These are phyloP conservation scores for Rosa persica DNA, from an alignment of 306 rosid species.

Conservation along the genomic window DNA sequence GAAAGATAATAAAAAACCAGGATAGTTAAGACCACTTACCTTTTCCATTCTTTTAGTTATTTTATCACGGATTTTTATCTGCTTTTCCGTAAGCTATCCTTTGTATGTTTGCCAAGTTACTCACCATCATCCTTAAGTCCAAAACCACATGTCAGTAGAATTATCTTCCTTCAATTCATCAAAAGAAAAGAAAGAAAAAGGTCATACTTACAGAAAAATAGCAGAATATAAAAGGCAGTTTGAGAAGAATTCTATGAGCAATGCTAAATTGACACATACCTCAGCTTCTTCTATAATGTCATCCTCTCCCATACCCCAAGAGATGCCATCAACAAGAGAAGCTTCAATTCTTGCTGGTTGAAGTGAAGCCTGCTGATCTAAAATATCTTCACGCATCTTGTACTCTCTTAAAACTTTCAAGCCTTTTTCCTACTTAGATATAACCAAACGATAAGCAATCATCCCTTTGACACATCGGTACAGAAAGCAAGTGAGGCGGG, in stretches of 20 bases:
- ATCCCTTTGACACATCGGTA: not conserved
- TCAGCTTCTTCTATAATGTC: slow-evolving; percentile 80
- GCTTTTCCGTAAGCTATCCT: slow-evolving; percentile 90
- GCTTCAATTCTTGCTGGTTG: slow-evolving; percentile 78
- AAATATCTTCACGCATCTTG: slow-evolving; percentile 56
- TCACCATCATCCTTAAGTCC: slow-evolving; percentile 71
- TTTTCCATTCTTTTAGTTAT: slow-evolving; percentile 83
- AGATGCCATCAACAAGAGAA: slow-evolving; percentile 77
- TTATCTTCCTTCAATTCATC: not conserved
- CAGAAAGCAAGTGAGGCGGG: too few relatives aligned
- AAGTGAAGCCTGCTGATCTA: slow-evolving; percentile 89
- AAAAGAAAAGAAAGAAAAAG: not conserved
- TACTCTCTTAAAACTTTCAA: slow-evolving; percentile 51
- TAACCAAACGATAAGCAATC: slow-evolving; percentile 5
- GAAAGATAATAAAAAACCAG: too few relatives aligned
- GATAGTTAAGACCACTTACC: slow-evolving; percentile 26
- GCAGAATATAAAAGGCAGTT: slow-evolving; percentile 13
- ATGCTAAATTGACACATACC: slow-evolving; percentile 38
- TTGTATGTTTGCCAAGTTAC: slow-evolving; percentile 92
- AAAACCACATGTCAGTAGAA: slow-evolving; percentile 10
- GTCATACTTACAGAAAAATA: not conserved
- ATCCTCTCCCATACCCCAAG: slow-evolving; percentile 99
- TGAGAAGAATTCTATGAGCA: not conserved
- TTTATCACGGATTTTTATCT: slow-evolving; percentile 86
- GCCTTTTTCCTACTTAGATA: slow-evolving; percentile 59